A percentile compares a stretch with the other conserved stretches of the same genome.
These are phyloP conservation scores for Meredithiella fracta DNA, from an alignment of 2,329 filamentous ascomycete genomes.

Conservation along the genomic window DNA sequence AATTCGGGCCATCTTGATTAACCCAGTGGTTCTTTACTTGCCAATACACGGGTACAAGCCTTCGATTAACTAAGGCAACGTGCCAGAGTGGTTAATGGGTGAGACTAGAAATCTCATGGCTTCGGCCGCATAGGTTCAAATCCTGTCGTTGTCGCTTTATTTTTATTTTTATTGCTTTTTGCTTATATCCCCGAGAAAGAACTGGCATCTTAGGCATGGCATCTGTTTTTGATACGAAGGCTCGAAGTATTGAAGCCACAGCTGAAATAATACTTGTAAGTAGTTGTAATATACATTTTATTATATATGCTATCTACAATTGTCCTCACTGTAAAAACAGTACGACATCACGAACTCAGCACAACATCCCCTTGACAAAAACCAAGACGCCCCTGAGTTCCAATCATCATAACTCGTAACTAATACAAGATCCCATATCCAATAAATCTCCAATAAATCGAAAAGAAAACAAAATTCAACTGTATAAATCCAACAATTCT, in stretches of 20 bases:
- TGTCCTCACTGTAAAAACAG: not conserved
- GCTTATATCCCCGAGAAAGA: not conserved
- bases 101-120: constrained; percentile 13
- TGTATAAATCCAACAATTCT: constrained; percentile 1
- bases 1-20: no score
- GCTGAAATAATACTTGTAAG: no score
- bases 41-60: not conserved
- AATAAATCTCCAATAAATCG: not conserved
- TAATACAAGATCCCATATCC: not conserved
- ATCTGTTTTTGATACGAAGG: no score
- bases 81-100: constrained; percentile 15
- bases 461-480: not conserved
- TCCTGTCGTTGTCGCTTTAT: constrained; percentile 13
- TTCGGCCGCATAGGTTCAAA: constrained; percentile 13
- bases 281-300: not conserved
- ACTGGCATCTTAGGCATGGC: not conserved
- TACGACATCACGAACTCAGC: not conserved
- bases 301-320: not conserved
- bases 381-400: not conserved
- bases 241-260: no score
- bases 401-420: not conserved
- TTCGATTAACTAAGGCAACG: constrained; percentile 6
- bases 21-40: no score
- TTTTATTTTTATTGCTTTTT: not conserved
- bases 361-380: not conserved